Base-by-base conservation (phyloP, 768 basidiomycete genomes). In the Tylopilus rubrobrunneus region DNA sequence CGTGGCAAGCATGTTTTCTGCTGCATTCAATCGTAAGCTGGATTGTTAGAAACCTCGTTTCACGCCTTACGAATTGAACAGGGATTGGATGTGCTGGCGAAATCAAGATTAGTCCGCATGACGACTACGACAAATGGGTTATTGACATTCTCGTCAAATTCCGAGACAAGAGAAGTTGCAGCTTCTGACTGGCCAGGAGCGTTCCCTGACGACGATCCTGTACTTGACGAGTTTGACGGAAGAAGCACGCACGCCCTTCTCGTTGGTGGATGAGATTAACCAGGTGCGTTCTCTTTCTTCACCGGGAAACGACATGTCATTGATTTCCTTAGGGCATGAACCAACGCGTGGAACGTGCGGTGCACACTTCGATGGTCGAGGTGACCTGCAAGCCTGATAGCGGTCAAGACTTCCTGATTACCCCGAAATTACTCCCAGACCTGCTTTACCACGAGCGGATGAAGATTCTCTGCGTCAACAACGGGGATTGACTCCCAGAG, bases 201-300 rank as follows among this genome's bases (percentile, higher is more conserved):
- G 96, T 42, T 94, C 96, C 2, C 74, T 99, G 52, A 91, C 96
- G 5, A 98, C 97, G 5, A 96, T 98, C 66, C 79, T 97, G 41
- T 99, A 99, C 73, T 80, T 99, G 57, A 92, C 98, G 88, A 91
- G 89, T 63, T 75, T 99, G 66, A 95, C 93, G 0, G 91, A 93
- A 70, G 84, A 95, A 65, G 91, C 94, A 10, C 83, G 92, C 36
- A 91, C 94, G 8, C 97, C 97, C 0, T 99, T 99, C 77, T 96
- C 96, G 1, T 80, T 99, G 43, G 97, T 98, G 23, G 97, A 99
- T 68, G 97, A 99, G 76, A 98, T 99, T 72, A 99, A 98, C 68
- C 95, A 98, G 81, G 89, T 84, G 49, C 8, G 56, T 47, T 23
- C n/a, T 40, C 7, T 47, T 45, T 53, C 53, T 37, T 56, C 46